phyloP scores from a whole-genome alignment of 352 stramenopile species.

The Pythium coloratum region DNA sequence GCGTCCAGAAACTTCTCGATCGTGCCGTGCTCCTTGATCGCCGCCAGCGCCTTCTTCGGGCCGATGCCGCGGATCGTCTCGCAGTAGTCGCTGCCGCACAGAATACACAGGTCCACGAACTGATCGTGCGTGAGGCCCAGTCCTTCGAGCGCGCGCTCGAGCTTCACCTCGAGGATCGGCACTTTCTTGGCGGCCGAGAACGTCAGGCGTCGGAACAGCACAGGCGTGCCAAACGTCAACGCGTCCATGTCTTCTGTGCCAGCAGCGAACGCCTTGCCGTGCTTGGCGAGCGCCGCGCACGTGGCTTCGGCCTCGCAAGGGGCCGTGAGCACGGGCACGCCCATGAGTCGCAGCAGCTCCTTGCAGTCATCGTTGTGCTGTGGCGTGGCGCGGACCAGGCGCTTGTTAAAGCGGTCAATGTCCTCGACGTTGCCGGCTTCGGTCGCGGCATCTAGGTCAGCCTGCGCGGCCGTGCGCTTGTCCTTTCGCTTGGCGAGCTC shows the following conservation, averaged over 20 bases:
- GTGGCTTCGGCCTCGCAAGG: constrained; percentile 99
- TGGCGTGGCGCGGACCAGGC: constrained; percentile 86
- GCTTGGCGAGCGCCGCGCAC: constrained; percentile 93
- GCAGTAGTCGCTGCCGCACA: constrained; percentile 99
- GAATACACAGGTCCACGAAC: constrained; percentile 99
- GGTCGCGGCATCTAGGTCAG: constrained; percentile 80
- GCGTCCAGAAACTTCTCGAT: constrained; percentile 95
- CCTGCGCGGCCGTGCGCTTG: constrained; percentile 87
- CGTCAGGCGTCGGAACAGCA: constrained; percentile 93
- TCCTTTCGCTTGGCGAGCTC: constrained; percentile 95
- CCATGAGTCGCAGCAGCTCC: constrained; percentile 93
- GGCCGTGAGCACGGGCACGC: constrained; percentile 94
- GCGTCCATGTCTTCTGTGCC: constrained; percentile 99
- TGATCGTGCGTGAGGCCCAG: constrained; percentile 92
- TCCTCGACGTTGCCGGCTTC: constrained; percentile 88
- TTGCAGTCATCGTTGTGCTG: constrained; percentile 95
- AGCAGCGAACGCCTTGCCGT: constrained; percentile 92
- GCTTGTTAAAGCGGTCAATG: constrained; percentile 94
- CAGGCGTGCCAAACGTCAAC: constrained; percentile 97
- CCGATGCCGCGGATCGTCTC: constrained; percentile 97
- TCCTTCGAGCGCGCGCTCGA: constrained; percentile 90
- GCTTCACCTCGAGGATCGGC: constrained; percentile 90
- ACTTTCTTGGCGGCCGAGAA: constrained; percentile 88
- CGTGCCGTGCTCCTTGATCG: constrained; percentile 95
- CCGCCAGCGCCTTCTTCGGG: constrained; percentile 96